A percentile compares a stretch with the other conserved stretches of the same genome.
phyloP scores from a whole-genome alignment of 345 rosid species.

The Carallia pectinifolia region DNA sequence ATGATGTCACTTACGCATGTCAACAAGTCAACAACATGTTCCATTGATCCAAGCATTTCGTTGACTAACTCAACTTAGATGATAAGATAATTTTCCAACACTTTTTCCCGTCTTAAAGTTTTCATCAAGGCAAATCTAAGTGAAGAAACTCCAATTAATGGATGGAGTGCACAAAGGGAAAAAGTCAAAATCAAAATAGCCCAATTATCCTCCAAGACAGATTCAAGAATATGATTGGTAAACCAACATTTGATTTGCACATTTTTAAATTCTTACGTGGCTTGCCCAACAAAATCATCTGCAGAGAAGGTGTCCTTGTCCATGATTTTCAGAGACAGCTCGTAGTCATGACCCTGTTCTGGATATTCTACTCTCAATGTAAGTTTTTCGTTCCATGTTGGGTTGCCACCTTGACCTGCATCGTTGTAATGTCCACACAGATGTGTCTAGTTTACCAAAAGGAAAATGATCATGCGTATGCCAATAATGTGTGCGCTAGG shows the following conservation, averaged over 20 bases:
- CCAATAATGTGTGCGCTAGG: no score
- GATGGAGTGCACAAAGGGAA: background rate
- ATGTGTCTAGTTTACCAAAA: no score
- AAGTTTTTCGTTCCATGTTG: constrained; percentile 70
- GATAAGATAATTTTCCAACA: background rate
- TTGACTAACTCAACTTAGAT: no score
- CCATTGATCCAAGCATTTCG: no score
- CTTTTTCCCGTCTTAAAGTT: background rate
- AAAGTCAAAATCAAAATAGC: background rate
- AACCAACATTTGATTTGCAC: no score
- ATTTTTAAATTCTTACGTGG: constrained; percentile 44
- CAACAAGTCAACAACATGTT: no score
- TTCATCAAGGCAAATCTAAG: background rate
- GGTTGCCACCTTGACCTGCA: constrained; percentile 51
- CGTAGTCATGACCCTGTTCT: constrained; percentile 50
- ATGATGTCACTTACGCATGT: no score
- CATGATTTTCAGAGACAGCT: constrained; percentile 69
- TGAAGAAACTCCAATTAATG: background rate
- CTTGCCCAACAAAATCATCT: constrained; percentile 71
- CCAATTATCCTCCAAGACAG: no score
- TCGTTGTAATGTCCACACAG: background rate
- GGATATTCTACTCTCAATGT: constrained; percentile 80
- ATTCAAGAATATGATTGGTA: no score
- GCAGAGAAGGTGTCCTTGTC: constrained; percentile 76
- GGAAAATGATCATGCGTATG: no score